Evolutionary conservation across 768 basidiomycete species (phyloP).

Genomic region (Tylopilus sp.): DNA sequence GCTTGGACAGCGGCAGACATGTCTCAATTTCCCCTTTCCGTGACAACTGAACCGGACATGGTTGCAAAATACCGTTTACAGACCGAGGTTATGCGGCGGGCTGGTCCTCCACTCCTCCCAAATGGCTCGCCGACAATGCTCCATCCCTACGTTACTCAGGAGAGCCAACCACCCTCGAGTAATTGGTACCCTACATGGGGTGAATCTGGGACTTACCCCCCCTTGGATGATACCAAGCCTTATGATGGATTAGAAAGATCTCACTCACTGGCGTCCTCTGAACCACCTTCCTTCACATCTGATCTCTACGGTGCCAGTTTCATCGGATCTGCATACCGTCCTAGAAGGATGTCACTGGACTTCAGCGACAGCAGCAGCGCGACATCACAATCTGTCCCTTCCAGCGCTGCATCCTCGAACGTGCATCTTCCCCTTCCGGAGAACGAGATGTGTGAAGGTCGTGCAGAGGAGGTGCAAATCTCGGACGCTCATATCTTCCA

Average conservation of each 20-base stretch:
- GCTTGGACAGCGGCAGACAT: constrained; percentile 21
- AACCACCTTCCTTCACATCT: constrained; percentile 19
- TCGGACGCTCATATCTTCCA: constrained; percentile 14
- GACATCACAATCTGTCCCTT: constrained; percentile 43
- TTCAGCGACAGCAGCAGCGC: constrained; percentile 44
- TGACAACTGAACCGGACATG: constrained; percentile 37
- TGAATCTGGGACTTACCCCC: constrained; percentile 19
- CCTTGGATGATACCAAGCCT: constrained; percentile 29
- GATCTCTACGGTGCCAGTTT: constrained; percentile 17
- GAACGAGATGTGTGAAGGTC: constrained; percentile 27
- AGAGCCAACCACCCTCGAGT: constrained; percentile 11
- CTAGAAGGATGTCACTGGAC: constrained; percentile 35
- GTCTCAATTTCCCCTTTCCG: constrained; percentile 17
- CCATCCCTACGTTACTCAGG: constrained; percentile 19
- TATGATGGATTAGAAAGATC: constrained; percentile 20
- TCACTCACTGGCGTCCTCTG: constrained; percentile 21
- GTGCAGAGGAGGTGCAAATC: constrained; percentile 27
- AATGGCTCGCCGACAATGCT: constrained; percentile 3
- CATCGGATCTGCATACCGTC: constrained; percentile 28
- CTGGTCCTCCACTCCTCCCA: constrained; percentile 18
- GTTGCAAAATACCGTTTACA: constrained; percentile 46
- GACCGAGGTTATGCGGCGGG: constrained; percentile 41
- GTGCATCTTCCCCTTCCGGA: constrained; percentile 45
- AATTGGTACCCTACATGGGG: constrained; percentile 29
- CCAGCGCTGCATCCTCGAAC: constrained; percentile 51